A percentile compares a stretch with the other conserved stretches of the same genome.
Evolutionary conservation across 2,329 filamentous ascomycete genomes (phyloP).

Genomic region (Aspergillus melleus): DNA sequence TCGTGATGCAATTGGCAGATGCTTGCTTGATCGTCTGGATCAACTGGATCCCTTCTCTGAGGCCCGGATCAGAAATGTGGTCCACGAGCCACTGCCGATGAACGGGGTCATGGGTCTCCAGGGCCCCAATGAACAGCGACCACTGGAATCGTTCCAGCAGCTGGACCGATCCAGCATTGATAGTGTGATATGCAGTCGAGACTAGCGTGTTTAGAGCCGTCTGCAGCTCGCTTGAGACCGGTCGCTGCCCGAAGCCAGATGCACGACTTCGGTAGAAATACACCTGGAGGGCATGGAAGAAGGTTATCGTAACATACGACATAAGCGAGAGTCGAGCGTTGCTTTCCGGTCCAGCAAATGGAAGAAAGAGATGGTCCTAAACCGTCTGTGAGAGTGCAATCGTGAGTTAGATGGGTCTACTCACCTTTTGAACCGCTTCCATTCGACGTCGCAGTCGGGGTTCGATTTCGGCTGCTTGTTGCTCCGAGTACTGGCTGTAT

Average conservation of each 20-base stretch:
- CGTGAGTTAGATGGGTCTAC: background rate
- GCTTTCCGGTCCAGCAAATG: background rate
- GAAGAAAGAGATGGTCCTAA: background rate
- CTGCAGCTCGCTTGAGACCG: background rate
- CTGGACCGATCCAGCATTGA: conserved; percentile 4
- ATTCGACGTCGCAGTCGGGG: background rate
- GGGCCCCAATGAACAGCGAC: conserved; percentile 10
- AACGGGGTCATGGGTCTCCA: conserved; percentile 11
- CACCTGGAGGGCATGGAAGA: conserved; percentile 10
- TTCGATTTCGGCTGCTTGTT: background rate
- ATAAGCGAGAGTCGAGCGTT: background rate
- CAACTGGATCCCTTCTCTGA: background rate
- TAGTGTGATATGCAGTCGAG: conserved; percentile 6
- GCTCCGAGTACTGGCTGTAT: background rate
- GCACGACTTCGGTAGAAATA: conserved; percentile 9
- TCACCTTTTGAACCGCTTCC: conserved; percentile 5
- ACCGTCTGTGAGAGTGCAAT: background rate
- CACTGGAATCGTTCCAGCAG: conserved; percentile 14
- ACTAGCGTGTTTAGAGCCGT: conserved; percentile 4
- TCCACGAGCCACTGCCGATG: conserved; percentile 9
- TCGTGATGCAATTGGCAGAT: background rate
- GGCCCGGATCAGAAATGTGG: conserved; percentile 9
- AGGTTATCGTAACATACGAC: conserved; percentile 9
- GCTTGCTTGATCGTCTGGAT: background rate
- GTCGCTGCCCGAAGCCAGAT: conserved; percentile 4